Base-by-base conservation (phyloP, 2,329 filamentous ascomycete genomes). In the Phialemoniopsis sp. region DNA sequence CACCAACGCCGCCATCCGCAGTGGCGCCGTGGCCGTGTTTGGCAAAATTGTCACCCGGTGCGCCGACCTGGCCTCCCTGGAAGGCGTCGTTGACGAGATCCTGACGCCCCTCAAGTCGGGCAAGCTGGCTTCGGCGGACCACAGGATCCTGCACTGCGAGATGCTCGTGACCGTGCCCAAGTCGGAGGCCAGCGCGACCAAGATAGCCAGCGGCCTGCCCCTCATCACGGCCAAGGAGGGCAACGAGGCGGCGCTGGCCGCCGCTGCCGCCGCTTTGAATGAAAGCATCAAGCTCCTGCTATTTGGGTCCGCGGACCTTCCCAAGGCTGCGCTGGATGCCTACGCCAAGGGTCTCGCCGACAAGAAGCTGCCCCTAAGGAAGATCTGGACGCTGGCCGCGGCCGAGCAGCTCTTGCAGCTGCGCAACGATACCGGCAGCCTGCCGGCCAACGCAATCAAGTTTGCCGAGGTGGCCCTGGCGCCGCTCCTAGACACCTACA, bases 61-160 rank as follows among this genome's bases (percentile, higher is more conserved):
- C 48, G 58, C 66, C 35, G 76, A 87, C 46, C 62, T 71, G 6
- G 59, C 68, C 4, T 61, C 72, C 5, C 64, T 95, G 32, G 73
- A 78, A 29, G 83, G 85, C 52, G 76, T 90, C 32, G 73, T 82
- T 3, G 82, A 88, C 45, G 90, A 97, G 58, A 75, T 97, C 36
- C 65, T 93, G 6, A 74, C 67, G 12, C 89, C 89, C 2, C 64
- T 98, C 43, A 95, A 90, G 59, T 73, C 82, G 14, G 84, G 87
- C 38, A 98, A 97, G 57, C 72, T 95, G 15, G 76, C 89, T 4
- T 83, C 85, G 38, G 81, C 87, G 13, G 93, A 98, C 43, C 89
- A 97, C 51, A 85, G 89, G 53, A 75, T 86, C 4, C 68, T 90
- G 3, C 82, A 96, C 62, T 83, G 88, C 5, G 86, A 93, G 54